Base-by-base conservation (phyloP, 2,329 filamentous ascomycete genomes). In the Chrysosporium keratinophilum region DNA sequence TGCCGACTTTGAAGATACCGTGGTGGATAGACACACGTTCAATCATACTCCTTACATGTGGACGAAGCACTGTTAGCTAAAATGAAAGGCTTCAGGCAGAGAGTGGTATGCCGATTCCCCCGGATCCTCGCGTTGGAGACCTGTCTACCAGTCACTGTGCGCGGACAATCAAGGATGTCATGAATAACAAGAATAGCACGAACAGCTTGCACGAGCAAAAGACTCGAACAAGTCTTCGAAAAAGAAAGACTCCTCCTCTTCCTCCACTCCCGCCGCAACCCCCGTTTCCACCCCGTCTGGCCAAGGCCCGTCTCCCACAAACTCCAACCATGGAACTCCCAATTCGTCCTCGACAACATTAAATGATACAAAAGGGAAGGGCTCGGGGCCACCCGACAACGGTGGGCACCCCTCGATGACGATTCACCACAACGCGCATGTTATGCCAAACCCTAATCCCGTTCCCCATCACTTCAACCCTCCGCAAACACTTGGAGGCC, bases 11-110 rank as follows among this genome's bases (percentile, higher is more conserved):
- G 33, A 49, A 47, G 43, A 56, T 41, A 35, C 51, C 42, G 57
- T 56, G 50, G 54, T 56, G 46, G 56, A 52, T 37, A 55, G 54
- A 50, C 31, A 52, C 46, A 48, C 34, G 37, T 20, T 44, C 37
- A 33, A 17, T 52, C 20, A 46, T 28, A 48, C 35, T 44, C 47
- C 41, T 49, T 59, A 54, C 53, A 59, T 59, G 57, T 46, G 51
- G 66, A 59, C 62, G 56, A 60, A 59, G 61, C 57, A 58, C 59
- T 62, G 63, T 57, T 57, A 55, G 73, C 72, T 73, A 86, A 79
- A 74, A 96, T 97, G 91, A 96, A 95, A 78, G 87, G 88, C 71
- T 95, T 97, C 74, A 87, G 89, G 75, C 88, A 95, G 79, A 88
- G 87, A 85, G 89, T 96, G 79, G 89, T 95, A 82, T 79, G 87